Percentiles rank a stretch among this genome's conserved stretches.
These are phyloP conservation scores for Zygosaccharomyces pseudobailii DNA, from an alignment of 1,139 yeast species.

Conservation along the genomic window DNA sequence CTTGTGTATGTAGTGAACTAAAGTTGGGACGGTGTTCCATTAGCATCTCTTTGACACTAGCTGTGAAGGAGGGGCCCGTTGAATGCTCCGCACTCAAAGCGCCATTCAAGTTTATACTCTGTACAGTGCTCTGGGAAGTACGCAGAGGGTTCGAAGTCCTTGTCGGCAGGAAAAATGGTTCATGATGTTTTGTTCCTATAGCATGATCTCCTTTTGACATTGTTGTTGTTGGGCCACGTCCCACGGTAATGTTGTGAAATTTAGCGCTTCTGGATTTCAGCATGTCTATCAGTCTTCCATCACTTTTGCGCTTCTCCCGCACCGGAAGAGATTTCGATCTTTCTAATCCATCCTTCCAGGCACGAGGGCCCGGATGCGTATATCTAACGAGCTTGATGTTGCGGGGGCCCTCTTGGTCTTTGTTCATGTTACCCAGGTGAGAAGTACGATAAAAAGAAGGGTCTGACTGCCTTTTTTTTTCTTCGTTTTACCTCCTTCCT, in stretches of 20 bases:
- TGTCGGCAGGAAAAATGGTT: slow-evolving; percentile 1
- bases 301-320: slow-evolving; percentile 1
- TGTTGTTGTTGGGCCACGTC: neutral
- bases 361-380: slow-evolving; percentile 3
- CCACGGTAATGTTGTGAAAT: slow-evolving; percentile 1
- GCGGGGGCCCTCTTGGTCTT: slow-evolving; percentile 2
- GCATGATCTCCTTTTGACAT: neutral
- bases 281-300: slow-evolving; percentile 3
- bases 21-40: neutral
- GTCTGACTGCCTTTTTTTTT: neutral
- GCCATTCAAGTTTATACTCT: neutral
- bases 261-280: slow-evolving; percentile 4
- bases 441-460: neutral
- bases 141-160: neutral
- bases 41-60: slow-evolving; percentile 1
- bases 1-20: neutral
- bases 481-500: neutral
- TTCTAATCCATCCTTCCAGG: slow-evolving; percentile 2
- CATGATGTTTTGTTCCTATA: neutral
- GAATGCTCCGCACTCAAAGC: neutral
- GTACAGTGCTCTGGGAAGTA: neutral
- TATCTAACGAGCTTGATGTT: slow-evolving; percentile 3
- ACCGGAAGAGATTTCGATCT: slow-evolving; percentile 1
- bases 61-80: neutral
- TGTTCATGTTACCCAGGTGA: neutral